Evolutionary conservation across 108 stramenopile species (phyloP).

Genomic region (Nitzschia inconspicua): DNA sequence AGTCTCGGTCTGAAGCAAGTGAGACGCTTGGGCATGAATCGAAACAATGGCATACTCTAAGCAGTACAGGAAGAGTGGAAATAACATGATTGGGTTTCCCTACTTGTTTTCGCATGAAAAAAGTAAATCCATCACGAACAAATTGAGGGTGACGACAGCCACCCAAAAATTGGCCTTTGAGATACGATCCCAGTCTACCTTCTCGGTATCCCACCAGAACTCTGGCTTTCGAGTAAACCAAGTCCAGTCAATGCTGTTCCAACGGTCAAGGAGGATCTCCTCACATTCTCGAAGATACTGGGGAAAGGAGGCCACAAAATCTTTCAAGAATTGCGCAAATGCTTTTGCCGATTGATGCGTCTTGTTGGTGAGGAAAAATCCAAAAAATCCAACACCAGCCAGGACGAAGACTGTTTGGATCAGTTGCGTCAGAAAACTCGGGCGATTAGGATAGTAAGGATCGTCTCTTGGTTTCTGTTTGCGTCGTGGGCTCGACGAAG

Average conservation of each 20-base stretch:
- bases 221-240: not conserved
- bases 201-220: not conserved
- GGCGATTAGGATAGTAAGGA: not conserved
- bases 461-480: not conserved
- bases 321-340: not conserved
- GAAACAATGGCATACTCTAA: not conserved
- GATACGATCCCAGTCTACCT: not conserved
- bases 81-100: not conserved
- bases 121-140: not conserved
- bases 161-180: not conserved
- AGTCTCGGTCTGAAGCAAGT: not conserved
- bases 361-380: not conserved
- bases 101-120: conserved; percentile 1
- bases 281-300: not conserved
- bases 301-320: not conserved
- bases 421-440: not conserved
- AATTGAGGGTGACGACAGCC: not conserved
- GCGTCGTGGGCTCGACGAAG: not conserved
- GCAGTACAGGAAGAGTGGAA: not conserved
- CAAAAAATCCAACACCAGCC: not conserved
- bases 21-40: conserved; percentile 2
- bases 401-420: not conserved
- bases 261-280: not conserved
- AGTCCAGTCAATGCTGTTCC: not conserved
- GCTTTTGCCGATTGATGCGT: not conserved